phyloP scores from a whole-genome alignment of 1,284 basidiomycete species.

The Cryptococcus jaspeensis region DNA sequence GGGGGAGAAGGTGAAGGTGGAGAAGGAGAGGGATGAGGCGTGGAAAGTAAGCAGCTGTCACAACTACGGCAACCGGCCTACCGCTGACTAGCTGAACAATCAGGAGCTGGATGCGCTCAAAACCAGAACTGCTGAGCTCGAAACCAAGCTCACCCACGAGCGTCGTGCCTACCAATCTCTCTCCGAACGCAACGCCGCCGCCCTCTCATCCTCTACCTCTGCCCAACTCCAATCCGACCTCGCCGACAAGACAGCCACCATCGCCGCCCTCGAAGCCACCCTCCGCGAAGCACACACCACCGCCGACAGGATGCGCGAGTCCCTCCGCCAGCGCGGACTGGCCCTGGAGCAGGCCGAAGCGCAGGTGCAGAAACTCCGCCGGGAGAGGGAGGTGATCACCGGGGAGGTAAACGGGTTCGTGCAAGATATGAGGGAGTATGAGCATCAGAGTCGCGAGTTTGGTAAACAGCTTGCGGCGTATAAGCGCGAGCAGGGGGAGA shows the following conservation, averaged over 20 bases:
- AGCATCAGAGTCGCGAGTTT: slow-evolving; percentile 57
- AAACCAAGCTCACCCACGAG: slow-evolving; percentile 19
- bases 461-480: slow-evolving; percentile 61
- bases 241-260: slow-evolving; percentile 20
- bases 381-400: slow-evolving; percentile 20
- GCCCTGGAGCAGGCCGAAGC: slow-evolving; percentile 23
- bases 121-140: slow-evolving; percentile 15
- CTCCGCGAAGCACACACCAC: slow-evolving; percentile 15
- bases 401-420: slow-evolving; percentile 38
- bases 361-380: slow-evolving; percentile 12
- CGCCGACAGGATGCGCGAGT: slow-evolving; percentile 15
- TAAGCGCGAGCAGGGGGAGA: slow-evolving; percentile 45
- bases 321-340: slow-evolving; percentile 11
- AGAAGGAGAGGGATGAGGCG: slow-evolving; percentile 14
- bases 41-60: slow-evolving; percentile 8
- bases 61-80: background rate
- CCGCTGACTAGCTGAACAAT: background rate
- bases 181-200: slow-evolving; percentile 8
- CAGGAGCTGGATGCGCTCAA: slow-evolving; percentile 15
- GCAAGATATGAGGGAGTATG: slow-evolving; percentile 40
- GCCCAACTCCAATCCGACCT: slow-evolving; percentile 20
- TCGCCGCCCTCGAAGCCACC: slow-evolving; percentile 12
- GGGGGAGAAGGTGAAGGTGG: slow-evolving; percentile 6
- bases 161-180: slow-evolving; percentile 17
- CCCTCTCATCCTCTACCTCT: background rate